These are phyloP conservation scores for Penicillium robsamsonii DNA, from an alignment of 495 filamentous ascomycete genomes.

Conservation along the genomic window DNA sequence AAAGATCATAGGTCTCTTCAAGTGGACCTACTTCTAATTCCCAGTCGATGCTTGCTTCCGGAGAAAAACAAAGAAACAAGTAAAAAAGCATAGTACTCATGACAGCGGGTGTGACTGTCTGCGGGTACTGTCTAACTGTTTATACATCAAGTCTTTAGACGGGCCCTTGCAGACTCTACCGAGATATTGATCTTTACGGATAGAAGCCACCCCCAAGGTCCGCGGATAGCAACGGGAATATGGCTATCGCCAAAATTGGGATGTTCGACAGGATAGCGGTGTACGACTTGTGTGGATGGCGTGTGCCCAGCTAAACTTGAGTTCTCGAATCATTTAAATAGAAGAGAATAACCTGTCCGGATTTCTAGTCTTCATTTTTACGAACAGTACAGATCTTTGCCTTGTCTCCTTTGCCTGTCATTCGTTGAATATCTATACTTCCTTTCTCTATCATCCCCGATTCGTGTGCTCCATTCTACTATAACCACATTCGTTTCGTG, in stretches of 20 bases:
- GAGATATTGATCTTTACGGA: slow-evolving; percentile 23
- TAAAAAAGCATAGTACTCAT: slow-evolving; percentile 3
- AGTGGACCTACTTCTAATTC: not conserved
- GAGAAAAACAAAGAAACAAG: slow-evolving; percentile 1
- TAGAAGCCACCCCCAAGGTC: slow-evolving; percentile 23
- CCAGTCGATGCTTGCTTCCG: slow-evolving; percentile 10
- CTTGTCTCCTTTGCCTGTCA: slow-evolving; percentile 1
- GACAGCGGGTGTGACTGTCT: slow-evolving; percentile 21
- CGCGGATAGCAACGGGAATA: slow-evolving; percentile 17
- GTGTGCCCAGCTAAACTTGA: slow-evolving; percentile 10
- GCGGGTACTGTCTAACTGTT: slow-evolving; percentile 25
- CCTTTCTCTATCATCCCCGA: not conserved
- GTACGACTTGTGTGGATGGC: slow-evolving; percentile 31
- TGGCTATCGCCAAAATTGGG: slow-evolving; percentile 29
- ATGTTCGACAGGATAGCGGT: slow-evolving; percentile 37
- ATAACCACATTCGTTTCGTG: not conserved
- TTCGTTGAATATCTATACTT: slow-evolving; percentile 2
- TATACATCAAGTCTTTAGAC: slow-evolving; percentile 37
- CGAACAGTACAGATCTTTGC: not conserved
- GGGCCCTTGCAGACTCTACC: slow-evolving; percentile 41
- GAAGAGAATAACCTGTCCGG: slow-evolving; percentile 7
- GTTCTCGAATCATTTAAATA: slow-evolving; percentile 21
- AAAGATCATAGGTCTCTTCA: not conserved
- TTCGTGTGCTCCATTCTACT: not conserved
- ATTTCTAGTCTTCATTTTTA: not conserved